Evolutionary conservation across 129 eudicot species (phyloP), one percentile per base, ranked within the genome.

Genomic region (Escallonia herrerae): DNA sequence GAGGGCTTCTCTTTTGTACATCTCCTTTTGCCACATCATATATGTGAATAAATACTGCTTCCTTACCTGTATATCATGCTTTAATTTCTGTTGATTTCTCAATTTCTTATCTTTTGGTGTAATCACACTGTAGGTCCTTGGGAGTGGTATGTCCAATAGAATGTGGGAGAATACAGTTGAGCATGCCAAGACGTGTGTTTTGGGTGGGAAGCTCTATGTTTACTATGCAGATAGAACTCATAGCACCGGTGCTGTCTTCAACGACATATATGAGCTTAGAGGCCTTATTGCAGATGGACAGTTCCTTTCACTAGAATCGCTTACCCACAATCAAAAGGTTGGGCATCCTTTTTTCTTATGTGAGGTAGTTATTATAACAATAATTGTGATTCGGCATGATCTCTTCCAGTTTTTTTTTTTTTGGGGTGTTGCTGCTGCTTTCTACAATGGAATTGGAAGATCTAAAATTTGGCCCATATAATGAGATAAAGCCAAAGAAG

Each of bases 131-230:
- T 51, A 77, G 83, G 71, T 82, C 63, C 80, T 82, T 43, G 83
- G 82, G 42, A 77, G 87, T 71, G 82, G 80, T 61, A 74, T 82
- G 82, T 78, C 82, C 13, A 77, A 77, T 58, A 74, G 86, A 54
- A 82, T 77, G 82, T 82, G 83, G 82, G 82, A 82, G 58, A 77
- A 82, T 65, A 74, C 78, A n/a, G 81, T 82, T 63, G 83, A 74
- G 72, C 83, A 78, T 74, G 82, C 82, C 7, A 78, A 74, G 70
- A 77, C 80, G 43, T 82, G 87, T 12, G 80, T 82, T 60, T 63
- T 78, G 69, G 81, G 86, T 48, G 86, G 82, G 74, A 81, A 77
- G 66, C 56, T 81, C 54, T 81, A 81, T 63, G 81, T 81, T 62
- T 81, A 81, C 66, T 73, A 81, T 56, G 79, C 79, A 2, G 86